Evolutionary conservation across 176 grass and related monocot species (phyloP), one percentile per base, ranked within the genome.

Genomic region (Aegilops speltoides): DNA sequence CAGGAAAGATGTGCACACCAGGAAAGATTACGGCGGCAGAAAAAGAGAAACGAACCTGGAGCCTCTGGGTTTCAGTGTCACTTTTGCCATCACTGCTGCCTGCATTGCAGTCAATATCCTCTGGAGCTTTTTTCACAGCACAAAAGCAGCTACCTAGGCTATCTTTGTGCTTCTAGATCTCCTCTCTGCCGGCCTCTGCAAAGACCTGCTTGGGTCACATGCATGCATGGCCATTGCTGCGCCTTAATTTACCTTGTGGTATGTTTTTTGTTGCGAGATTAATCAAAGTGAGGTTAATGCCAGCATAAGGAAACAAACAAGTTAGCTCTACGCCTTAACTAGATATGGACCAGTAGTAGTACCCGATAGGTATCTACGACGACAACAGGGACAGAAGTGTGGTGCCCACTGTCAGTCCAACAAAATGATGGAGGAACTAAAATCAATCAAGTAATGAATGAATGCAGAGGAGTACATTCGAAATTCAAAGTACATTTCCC

Each of bases 311-410:
- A 9, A 38, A 56, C 76, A 84, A 63, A 84, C 29, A 29, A 56
- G 82, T 68, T 80, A 80, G 85, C 52, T 80, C 64, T 71, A 59
- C 66, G 37, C 46, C 20, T 86, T 70, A 79, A 68, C 45, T 73
- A 1, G 10, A 32, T 5, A 45, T 8, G 33, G 76, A 70, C 17
- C 33, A 79, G 23, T 14, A 8, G 5, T 19, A 66, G 40, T 77
- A 8, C 59, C 32, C 9, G 4, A 12, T 32, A 37, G 73, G 8
- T 34, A 52, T 24, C 16, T 48, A 33, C 17, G 25, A 50, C 67
- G 17, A 52, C 63, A 67, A 24, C 5, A 48, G 16, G 16, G 79
- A 31, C 61, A 80, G 29, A 34, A 13, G 22, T 45, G 20, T 31
- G 19, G 19, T 33, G 29, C 16, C 28, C 24, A 1, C 33, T 34